Evolutionary conservation across 495 filamentous ascomycete species (phyloP), one percentile per base, ranked within the genome.

Genomic region (Talaromyces thailandensis): DNA sequence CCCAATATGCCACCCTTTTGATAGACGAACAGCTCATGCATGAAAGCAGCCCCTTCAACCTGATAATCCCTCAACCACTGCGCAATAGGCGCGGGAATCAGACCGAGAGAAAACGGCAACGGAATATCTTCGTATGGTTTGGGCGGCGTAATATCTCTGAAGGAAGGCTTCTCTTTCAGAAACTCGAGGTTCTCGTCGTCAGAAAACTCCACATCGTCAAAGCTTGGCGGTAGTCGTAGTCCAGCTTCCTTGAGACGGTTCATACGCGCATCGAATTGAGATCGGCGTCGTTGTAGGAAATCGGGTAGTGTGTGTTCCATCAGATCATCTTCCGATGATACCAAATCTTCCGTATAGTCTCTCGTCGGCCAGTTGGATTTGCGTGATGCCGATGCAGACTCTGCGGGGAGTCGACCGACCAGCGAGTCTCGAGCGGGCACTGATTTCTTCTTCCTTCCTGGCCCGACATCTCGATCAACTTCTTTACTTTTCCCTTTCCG

Each of bases 41-140:
- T 76, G 69, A 97, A 98, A 18, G 82, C 84, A 8, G 85, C 91
- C 25, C 94, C 94, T 35, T 90, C 81, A 3, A 98, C 79, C 72
- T 98, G 94, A 69, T 98, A 98, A 62, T 90, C 88, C 29, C 94
- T 86, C 40, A 98, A 79, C 79, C 93, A 96, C 70, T 96, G 93
- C 2, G 94, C 92, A 60, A 97, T 90, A 2, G 91, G 84, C 4
- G 93, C 93, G 1, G 94, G 94, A 61, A 98, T 91, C 9, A 94
- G 64, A 1, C 94, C 95, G 0, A 86, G 82, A 2, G 95, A 94
- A 64, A 85, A 84, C 18, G 84, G 81, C 35, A 98, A 77, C 24
- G 81, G 76, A 50, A 93, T 87, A 64, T 96, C 90, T 65, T 87
- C 80, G 69, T 96, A 94, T 12, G 80, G 72, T 9, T 85, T 81